Percentiles rank a stretch among this genome's conserved stretches.
Evolutionary conservation across 805 yeast genomes (phyloP).

Genomic region (Saccharomycopsis sp.): DNA sequence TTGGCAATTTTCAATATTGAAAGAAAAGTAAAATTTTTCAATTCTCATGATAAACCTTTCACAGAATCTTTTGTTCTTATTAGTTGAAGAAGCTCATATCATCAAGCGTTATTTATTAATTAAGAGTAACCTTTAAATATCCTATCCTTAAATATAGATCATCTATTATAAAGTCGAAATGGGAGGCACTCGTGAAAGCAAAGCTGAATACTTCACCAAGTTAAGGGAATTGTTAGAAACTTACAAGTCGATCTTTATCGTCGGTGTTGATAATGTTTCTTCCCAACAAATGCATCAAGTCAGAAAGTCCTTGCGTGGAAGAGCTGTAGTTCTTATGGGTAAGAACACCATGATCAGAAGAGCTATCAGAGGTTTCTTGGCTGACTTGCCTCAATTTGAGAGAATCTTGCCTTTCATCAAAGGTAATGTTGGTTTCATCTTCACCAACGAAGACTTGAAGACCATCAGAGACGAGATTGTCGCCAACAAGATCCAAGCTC

Average conservation of each 20-base stretch:
- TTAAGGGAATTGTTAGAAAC: constrained; percentile 93
- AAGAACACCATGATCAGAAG: constrained; percentile 99
- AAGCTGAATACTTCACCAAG: constrained; percentile 89
- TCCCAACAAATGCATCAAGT: constrained; percentile 99
- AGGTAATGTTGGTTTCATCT: constrained; percentile 99
- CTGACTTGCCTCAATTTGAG: constrained; percentile 95
- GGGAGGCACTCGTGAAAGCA: constrained; percentile 99
- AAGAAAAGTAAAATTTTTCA: too few relatives aligned
- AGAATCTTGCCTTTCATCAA: constrained; percentile 88
- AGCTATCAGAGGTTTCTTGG: constrained; percentile 93
- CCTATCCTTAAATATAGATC: constrained; percentile 58
- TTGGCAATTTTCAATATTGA: too few relatives aligned
- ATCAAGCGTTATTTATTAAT: not conserved
- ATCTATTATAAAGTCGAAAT: constrained; percentile 70
- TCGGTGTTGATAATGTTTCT: constrained; percentile 99
- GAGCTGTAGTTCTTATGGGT: constrained; percentile 97
- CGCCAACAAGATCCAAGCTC: constrained; percentile 98
- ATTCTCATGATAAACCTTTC: not conserved
- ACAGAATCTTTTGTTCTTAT: not conserved
- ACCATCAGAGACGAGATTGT: constrained; percentile 81
- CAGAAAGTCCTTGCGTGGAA: constrained; percentile 94
- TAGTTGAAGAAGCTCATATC: not conserved
- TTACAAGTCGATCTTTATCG: constrained; percentile 96
- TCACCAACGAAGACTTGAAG: constrained; percentile 96
- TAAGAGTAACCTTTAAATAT: constrained; percentile 64